Evolutionary conservation across 2,329 filamentous ascomycete species (phyloP).

Genomic region (Paraphoma chrysanthemicola): DNA sequence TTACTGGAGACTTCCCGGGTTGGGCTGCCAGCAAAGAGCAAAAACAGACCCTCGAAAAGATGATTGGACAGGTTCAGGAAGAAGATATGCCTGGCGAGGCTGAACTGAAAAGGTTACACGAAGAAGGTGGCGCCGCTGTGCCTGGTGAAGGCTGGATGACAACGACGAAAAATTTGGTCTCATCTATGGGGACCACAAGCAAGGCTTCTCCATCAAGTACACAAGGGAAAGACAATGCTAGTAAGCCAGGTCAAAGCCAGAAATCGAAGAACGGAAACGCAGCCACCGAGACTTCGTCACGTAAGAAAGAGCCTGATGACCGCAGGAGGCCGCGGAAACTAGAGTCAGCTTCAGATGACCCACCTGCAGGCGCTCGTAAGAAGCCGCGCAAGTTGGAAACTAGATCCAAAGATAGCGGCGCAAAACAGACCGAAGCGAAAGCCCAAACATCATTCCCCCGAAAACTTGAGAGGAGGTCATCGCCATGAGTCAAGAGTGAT

Average conservation of each 20-base stretch:
- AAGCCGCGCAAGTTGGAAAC: slow-evolving; percentile 24
- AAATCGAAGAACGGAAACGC: neutral
- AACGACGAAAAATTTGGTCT: slow-evolving; percentile 16
- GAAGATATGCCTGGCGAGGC: slow-evolving; percentile 20
- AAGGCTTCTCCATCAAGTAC: slow-evolving; percentile 1
- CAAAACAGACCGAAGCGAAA: neutral
- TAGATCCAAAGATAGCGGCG: neutral
- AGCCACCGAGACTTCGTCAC: neutral
- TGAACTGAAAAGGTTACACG: slow-evolving; percentile 22
- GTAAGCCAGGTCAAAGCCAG: neutral
- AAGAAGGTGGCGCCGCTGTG: slow-evolving; percentile 11
- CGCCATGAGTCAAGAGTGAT: neutral
- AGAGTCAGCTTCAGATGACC: neutral
- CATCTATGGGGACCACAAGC: slow-evolving; percentile 5
- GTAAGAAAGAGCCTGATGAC: neutral
- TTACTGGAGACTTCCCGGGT: slow-evolving; percentile 17
- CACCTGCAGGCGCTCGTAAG: slow-evolving; percentile 11
- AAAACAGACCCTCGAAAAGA: slow-evolving; percentile 26
- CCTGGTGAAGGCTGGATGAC: slow-evolving; percentile 15
- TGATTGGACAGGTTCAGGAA: slow-evolving; percentile 24
- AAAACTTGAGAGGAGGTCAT: slow-evolving; percentile 15
- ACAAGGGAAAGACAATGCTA: neutral
- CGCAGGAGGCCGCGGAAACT: neutral
- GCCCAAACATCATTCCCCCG: slow-evolving; percentile 8
- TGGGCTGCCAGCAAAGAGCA: slow-evolving; percentile 27